Evolutionary conservation across 2,329 filamentous ascomycete genomes (phyloP), one percentile per base, ranked within the genome.

Genomic region (Pseudocercospora vitis): DNA sequence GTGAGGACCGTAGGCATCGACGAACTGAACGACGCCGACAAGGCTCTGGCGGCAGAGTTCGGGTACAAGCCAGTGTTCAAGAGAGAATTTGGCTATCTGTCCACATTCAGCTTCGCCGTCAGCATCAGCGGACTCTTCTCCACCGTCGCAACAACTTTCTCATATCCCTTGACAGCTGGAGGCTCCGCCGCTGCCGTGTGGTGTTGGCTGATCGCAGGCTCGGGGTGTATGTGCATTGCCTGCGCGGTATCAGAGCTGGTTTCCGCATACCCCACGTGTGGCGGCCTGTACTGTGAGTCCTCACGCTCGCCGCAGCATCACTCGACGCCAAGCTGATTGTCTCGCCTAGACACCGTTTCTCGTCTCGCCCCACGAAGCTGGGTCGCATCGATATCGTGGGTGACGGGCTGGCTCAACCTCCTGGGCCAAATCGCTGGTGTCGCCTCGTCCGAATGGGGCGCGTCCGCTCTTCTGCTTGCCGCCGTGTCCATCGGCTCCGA

Each of bases 101-200:
- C 81, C 58, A 80, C 79, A 57, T 81, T 84, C 68, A 83, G 80
- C 49, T 84, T 83, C 62, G 81, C 81, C 47, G 77, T 83, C 62
- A 78, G 74, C 61, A 80, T 83, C 60, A 77, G 73, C 45, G 80
- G 80, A 37, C 72, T 82, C 16, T 82, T 81, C 62, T 74, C 79
- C 23, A 81, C 79, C 7, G 75, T 80, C 55, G 76, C 78, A 60
- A 81, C 80, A 3, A 83, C 81, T 26, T 80, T 81, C 62, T 72
- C 71, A 9, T 81, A 78, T 61, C 79, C 80, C 1, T 71, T 83
- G 21, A 68, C 71, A 37, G 79, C 79, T 11, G 79, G 79, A 56
- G 81, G 81, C 47, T 73, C 77, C 29, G 75, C 79, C 19, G 74
- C 79, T 5, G 78, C 74, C 6, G 74, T 83, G 3, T 83, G 81